Evolutionary conservation across 257 asterid species (phyloP).

Genomic region (Solanum dulcamara): DNA sequence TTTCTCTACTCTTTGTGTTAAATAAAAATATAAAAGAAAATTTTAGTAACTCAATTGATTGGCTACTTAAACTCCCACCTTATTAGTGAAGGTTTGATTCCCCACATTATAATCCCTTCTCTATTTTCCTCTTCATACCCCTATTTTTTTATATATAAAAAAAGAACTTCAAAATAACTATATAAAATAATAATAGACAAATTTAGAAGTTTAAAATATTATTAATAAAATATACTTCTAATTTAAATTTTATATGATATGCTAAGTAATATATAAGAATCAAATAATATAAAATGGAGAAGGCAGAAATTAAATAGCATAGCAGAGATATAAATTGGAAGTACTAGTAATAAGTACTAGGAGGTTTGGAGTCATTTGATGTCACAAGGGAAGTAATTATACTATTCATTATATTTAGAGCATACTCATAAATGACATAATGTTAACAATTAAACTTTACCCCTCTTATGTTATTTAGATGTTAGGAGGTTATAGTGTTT

Average conservation of each 20-base stretch:
- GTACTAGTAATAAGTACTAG: background rate
- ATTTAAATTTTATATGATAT: background rate
- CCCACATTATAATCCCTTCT: too few relatives aligned
- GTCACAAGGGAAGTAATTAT: background rate
- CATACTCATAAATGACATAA: background rate
- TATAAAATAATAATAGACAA: background rate
- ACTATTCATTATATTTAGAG: background rate
- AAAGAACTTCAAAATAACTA: too few relatives aligned
- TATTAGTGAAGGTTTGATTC: too few relatives aligned
- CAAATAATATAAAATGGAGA: background rate
- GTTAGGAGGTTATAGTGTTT: background rate
- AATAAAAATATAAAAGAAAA: background rate
- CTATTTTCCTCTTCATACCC: too few relatives aligned
- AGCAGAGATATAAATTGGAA: background rate
- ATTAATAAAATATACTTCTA: background rate
- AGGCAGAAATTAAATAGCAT: background rate
- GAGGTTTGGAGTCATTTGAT: background rate
- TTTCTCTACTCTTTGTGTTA: background rate
- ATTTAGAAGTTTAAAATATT: too few relatives aligned
- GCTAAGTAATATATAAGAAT: background rate
- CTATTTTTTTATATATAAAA: too few relatives aligned
- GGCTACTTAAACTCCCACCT: too few relatives aligned
- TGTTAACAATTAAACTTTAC: background rate
- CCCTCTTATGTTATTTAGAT: background rate
- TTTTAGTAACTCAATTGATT: too few relatives aligned